Conservation (phyloP, 441 rosid species). For the Kokia cookei region DNA sequence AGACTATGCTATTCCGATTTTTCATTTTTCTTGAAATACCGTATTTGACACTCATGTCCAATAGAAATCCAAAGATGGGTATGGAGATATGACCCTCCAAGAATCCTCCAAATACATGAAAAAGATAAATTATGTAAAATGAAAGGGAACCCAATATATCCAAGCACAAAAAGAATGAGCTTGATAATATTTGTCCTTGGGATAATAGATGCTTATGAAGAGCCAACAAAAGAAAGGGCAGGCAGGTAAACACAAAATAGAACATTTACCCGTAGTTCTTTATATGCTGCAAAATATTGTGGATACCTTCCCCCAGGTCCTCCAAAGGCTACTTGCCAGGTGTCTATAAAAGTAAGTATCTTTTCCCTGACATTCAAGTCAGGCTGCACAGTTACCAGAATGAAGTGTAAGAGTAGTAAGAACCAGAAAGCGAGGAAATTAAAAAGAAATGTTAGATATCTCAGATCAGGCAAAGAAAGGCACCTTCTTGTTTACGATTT, state of each 20-base stretch:
- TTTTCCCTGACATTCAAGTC: slow-evolving; percentile 88
- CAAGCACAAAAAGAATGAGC: neutral
- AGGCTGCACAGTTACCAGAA: slow-evolving; percentile 50
- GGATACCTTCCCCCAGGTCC: slow-evolving; percentile 84
- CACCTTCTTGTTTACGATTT: slow-evolving; percentile 93
- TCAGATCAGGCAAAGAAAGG: slow-evolving; percentile 6
- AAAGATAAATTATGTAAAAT: neutral
- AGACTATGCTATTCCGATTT: neutral
- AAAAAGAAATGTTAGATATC: slow-evolving; percentile 2
- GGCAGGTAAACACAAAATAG: neutral
- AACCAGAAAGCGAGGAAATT: neutral
- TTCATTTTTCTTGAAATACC: neutral
- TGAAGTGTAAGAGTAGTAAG: slow-evolving; percentile 5
- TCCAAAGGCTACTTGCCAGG: slow-evolving; percentile 98
- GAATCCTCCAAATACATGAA: neutral
- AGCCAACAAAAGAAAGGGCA: neutral
- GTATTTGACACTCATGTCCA: neutral
- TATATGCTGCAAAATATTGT: slow-evolving; percentile 79
- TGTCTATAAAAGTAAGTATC: slow-evolving; percentile 79
- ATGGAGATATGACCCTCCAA: neutral
- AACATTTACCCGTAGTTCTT: slow-evolving; percentile 73
- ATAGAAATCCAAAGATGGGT: neutral
- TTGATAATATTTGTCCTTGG: neutral
- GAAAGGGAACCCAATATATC: neutral
- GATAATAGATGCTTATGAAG: neutral